Conservation (phyloP, 2,329 filamentous ascomycete species). For the Phialophora chinensis region DNA sequence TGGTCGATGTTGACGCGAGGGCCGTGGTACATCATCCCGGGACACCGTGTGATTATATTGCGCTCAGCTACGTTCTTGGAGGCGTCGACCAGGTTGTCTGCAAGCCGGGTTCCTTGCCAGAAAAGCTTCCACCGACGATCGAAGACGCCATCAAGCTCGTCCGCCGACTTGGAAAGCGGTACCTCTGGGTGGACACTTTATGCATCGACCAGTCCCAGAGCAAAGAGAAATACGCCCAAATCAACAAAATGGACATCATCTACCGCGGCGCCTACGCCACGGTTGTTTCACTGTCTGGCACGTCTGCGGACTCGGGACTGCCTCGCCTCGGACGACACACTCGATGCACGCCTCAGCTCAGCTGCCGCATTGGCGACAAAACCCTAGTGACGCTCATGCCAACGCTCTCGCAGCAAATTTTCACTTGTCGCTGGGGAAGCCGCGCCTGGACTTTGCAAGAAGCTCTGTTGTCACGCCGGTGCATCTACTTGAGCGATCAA, state of each 20-base stretch:
- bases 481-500: constrained; percentile 1
- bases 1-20: neutral
- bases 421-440: neutral
- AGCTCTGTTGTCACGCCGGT: neutral
- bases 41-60: neutral
- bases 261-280: constrained; percentile 3
- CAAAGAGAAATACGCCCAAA: neutral
- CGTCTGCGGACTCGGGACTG: neutral
- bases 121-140: neutral
- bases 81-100: neutral
- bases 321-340: neutral
- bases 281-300: neutral
- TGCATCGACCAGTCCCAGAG: neutral
- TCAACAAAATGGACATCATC: neutral
- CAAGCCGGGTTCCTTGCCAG: neutral
- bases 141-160: neutral
- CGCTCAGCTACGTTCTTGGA: neutral
- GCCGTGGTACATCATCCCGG: neutral
- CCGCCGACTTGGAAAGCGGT: neutral
- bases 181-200: constrained; percentile 3
- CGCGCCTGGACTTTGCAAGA: constrained; percentile 1
- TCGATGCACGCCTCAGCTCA: neutral
- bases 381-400: neutral
- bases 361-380: constrained; percentile 1
- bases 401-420: neutral